phyloP scores from a whole-genome alignment of 306 rosid genomes.

The Cicer yamashitae region DNA sequence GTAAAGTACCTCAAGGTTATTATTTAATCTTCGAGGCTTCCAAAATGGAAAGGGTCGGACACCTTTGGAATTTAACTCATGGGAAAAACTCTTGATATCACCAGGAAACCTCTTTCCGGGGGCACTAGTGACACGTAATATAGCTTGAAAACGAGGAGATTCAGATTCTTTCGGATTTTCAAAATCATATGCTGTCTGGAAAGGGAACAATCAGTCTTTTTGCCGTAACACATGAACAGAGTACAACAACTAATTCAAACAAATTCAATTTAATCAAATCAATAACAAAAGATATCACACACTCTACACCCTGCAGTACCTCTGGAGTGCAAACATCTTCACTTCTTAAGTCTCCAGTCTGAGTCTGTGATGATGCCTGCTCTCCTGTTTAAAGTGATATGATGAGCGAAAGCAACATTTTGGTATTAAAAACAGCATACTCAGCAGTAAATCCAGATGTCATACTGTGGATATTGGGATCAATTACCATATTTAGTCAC shows the following conservation, averaged over 20 bases:
- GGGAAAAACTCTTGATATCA: slow-evolving; percentile 95
- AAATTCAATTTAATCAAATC: slow-evolving; percentile 20
- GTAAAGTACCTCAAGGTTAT: slow-evolving; percentile 80
- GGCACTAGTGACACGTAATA: slow-evolving; percentile 91
- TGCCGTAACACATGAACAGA: slow-evolving; percentile 37
- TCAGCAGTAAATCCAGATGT: background rate
- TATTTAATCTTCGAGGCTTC: slow-evolving; percentile 96
- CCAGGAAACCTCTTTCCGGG: slow-evolving; percentile 90
- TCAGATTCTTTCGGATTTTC: slow-evolving; percentile 99
- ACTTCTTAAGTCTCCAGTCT: slow-evolving; percentile 69
- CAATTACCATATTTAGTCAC: background rate
- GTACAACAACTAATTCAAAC: slow-evolving; percentile 20
- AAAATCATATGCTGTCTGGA: slow-evolving; percentile 77
- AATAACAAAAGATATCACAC: slow-evolving; percentile 23
- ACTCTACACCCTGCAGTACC: slow-evolving; percentile 54
- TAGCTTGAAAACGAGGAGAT: slow-evolving; percentile 99
- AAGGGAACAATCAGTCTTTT: slow-evolving; percentile 44
- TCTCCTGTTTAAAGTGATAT: slow-evolving; percentile 61
- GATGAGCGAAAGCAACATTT: slow-evolving; percentile 43
- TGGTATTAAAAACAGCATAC: slow-evolving; percentile 23
- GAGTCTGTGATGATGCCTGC: slow-evolving; percentile 59
- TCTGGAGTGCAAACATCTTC: slow-evolving; percentile 89
- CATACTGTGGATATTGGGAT: background rate
- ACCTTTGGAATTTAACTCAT: slow-evolving; percentile 93
- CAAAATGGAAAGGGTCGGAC: slow-evolving; percentile 93